phyloP scores from a whole-genome alignment of 495 filamentous ascomycete species.

The Trichoderma reesei region DNA sequence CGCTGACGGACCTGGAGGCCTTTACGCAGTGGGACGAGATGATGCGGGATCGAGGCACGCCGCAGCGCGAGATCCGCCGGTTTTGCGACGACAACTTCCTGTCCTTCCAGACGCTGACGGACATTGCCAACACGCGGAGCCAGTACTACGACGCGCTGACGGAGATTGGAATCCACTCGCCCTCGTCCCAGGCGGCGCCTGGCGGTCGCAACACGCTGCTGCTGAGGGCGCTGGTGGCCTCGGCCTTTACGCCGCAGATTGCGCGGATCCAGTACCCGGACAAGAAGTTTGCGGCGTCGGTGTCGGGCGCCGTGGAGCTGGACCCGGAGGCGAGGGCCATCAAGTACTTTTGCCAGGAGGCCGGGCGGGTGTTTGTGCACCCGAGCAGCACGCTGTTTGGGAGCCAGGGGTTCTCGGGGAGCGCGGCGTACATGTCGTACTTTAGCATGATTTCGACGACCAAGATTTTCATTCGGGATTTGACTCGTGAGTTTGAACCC shows the following conservation, averaged over 20 bases:
- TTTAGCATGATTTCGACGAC: constrained; percentile 84
- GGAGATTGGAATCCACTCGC: constrained; percentile 70
- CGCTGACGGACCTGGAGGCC: constrained; percentile 75
- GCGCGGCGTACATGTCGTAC: constrained; percentile 66
- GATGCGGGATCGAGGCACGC: constrained; percentile 37
- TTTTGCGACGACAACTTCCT: constrained; percentile 90
- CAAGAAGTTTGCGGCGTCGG: constrained; percentile 80
- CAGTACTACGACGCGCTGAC: constrained; percentile 81
- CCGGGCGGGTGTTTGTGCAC: constrained; percentile 84
- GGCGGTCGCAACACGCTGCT: constrained; percentile 30
- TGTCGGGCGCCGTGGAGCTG: constrained; percentile 79
- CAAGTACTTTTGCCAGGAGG: constrained; percentile 81
- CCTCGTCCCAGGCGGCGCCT: constrained; percentile 27
- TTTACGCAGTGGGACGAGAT: constrained; percentile 71
- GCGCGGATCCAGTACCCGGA: constrained; percentile 87
- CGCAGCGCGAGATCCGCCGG: constrained; percentile 52
- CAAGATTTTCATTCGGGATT: constrained; percentile 78
- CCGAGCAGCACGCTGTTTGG: constrained; percentile 79
- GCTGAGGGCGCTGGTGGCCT: constrained; percentile 79
- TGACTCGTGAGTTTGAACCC: constrained; percentile 63
- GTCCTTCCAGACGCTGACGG: constrained; percentile 68
- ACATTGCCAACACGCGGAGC: constrained; percentile 74
- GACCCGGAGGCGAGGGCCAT: constrained; percentile 89
- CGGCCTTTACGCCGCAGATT: constrained; percentile 82
- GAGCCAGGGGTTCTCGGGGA: constrained; percentile 59